Base-by-base conservation (phyloP, 257 asterid species). In the Fraxinus anomala region DNA sequence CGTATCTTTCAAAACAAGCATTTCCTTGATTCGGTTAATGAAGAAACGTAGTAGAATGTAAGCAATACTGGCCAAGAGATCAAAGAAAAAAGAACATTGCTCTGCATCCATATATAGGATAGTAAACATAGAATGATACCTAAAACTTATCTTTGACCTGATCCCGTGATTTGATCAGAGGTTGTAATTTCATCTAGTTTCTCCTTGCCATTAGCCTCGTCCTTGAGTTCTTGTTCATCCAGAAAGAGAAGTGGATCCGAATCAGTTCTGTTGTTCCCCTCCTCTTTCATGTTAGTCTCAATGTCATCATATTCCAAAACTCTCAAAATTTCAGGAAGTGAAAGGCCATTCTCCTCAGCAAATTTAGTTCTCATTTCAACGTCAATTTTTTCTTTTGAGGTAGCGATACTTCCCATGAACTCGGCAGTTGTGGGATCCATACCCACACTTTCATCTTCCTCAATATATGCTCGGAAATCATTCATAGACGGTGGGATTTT, bases 331-430 rank as follows among this genome's bases (percentile, higher is more conserved):
- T 85, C 90, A 33, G 97, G 99, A 70, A 94, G 87, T 44, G 82
- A 59, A 36, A 79, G 79, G 72, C 87, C 87, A 31, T 77, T 79
- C 77, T 85, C 87, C 51, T 85, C 96, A 40, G 78, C 85, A 77
- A 80, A 82, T 80, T 73, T 83, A 14, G 78, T 51, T 74, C 97
- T 97, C 96, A 86, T 89, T 83, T 90, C 97, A 37, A 89, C 86
- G 63, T 94, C 97, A 51, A 90, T 86, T 83, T 89, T 94, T 76
- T 88, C 96, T 85, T 91, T 91, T 5, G 91, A 82, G 87, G 90
- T 88, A 56, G 73, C 11, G 68, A 80, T 61, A 40, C 76, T 80
- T 72, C 86, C 91, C 83, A 73, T 77, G 75, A 83, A 70, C 76
- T 84, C 77, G 42, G 82, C 82, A 77, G 80, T 80, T 26, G 79